These are phyloP conservation scores for Ustilago hordei DNA, from an alignment of 1,284 basidiomycete genomes.

Conservation along the genomic window DNA sequence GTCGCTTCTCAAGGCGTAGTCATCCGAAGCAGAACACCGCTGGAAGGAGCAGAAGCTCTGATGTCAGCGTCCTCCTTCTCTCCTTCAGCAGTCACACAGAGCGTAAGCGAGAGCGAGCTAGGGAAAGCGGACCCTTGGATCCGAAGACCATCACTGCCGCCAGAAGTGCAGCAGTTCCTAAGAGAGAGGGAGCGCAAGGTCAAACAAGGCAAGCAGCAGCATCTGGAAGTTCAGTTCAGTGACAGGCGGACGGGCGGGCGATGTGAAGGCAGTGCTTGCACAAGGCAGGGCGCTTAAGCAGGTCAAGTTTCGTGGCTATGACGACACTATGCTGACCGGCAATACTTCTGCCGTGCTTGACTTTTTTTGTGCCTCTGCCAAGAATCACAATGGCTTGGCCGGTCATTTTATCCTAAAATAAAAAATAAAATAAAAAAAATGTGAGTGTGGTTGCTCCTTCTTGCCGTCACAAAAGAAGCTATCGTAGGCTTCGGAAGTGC, in stretches of 20 bases:
- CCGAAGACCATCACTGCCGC: background rate
- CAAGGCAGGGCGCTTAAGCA: too few relatives aligned
- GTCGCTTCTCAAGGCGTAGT: background rate
- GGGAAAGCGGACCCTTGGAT: background rate
- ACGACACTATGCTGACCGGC: background rate
- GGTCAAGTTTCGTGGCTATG: conserved; percentile 7
- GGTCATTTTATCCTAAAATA: background rate
- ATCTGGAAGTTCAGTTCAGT: background rate
- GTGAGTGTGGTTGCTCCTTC: too few relatives aligned
- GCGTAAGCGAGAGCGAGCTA: conserved; percentile 1
- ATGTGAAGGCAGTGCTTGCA: background rate
- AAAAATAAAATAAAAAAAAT: too few relatives aligned
- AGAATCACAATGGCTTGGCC: background rate
- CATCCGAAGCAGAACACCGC: background rate
- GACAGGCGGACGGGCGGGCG: background rate
- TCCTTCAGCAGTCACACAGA: background rate
- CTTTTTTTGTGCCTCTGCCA: background rate
- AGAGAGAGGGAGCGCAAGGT: background rate
- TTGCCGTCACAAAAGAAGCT: background rate
- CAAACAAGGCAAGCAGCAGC: background rate
- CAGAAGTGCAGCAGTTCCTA: background rate
- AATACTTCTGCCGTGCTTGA: background rate
- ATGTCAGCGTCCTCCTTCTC: conserved; percentile 12
- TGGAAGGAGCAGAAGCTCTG: background rate
- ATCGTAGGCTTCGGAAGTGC: background rate